Evolutionary conservation across 345 rosid species (phyloP).

Genomic region (Raphanus sativus): DNA sequence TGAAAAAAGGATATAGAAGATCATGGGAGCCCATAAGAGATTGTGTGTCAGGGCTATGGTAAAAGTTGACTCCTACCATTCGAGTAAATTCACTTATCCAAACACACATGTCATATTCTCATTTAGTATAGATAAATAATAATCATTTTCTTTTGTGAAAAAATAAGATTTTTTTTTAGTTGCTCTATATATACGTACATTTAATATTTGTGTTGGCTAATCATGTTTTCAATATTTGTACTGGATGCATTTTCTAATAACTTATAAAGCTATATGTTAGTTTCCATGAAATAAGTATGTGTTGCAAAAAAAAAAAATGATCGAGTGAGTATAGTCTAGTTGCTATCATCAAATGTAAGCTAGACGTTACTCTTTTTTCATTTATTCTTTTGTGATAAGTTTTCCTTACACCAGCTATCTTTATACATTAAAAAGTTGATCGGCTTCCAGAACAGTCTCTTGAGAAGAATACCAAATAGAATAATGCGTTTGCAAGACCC

Average conservation of each 20-base stretch:
- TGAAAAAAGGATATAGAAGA: too few relatives aligned
- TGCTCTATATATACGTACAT: neutral
- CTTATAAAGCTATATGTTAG: too few relatives aligned
- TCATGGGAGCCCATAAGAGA: too few relatives aligned
- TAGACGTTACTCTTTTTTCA: neutral
- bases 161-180: neutral
- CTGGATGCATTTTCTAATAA: too few relatives aligned
- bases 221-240: neutral
- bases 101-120: neutral
- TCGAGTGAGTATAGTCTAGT: neutral
- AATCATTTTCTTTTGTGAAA: too few relatives aligned
- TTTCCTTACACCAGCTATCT: neutral
- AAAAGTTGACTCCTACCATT: too few relatives aligned
- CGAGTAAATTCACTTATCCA: neutral
- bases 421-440: neutral
- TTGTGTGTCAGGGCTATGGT: too few relatives aligned
- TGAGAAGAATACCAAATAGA: conserved; percentile 11
- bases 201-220: neutral
- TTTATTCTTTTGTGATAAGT: neutral
- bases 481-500: conserved; percentile 19
- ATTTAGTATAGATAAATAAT: neutral
- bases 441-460: conserved; percentile 12
- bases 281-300: neutral
- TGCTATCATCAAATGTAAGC: neutral
- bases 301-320: neutral